Conservation (phyloP, 495 filamentous ascomycete species). For the Hypoxylon perforatum region DNA sequence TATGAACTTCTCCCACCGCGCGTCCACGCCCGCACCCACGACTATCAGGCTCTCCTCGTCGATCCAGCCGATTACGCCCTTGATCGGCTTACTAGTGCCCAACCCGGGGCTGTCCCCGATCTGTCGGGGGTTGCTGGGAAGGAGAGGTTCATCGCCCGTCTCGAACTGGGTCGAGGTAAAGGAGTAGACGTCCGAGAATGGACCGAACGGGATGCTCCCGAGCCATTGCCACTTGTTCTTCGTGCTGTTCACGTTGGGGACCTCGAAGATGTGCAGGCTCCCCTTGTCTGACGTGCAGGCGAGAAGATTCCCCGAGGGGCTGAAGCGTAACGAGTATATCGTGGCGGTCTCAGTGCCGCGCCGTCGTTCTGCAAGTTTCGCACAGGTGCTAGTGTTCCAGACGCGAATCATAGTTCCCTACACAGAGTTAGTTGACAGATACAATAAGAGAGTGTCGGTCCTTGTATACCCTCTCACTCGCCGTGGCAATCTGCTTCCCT, state of each 20-base stretch:
- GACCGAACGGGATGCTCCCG: conserved; percentile 80
- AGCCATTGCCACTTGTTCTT: conserved; percentile 85
- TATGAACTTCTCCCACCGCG: conserved; percentile 85
- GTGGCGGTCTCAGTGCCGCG: conserved; percentile 88
- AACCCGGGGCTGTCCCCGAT: conserved; percentile 49
- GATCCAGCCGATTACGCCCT: conserved; percentile 82
- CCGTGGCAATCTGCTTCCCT: conserved; percentile 86
- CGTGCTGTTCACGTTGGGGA: conserved; percentile 58
- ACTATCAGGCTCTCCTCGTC: conserved; percentile 75
- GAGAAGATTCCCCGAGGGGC: conserved; percentile 77
- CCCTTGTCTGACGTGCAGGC: conserved; percentile 98
- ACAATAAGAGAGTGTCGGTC: neutral
- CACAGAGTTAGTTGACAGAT: conserved; percentile 13
- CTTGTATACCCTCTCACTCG: conserved; percentile 78
- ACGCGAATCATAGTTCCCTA: conserved; percentile 90
- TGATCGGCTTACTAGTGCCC: conserved; percentile 68
- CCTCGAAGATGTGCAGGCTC: conserved; percentile 92
- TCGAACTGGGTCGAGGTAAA: conserved; percentile 80
- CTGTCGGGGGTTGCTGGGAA: conserved; percentile 46
- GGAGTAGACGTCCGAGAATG: conserved; percentile 89
- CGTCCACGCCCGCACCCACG: conserved; percentile 82
- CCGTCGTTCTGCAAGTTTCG: conserved; percentile 82
- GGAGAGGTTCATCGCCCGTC: conserved; percentile 74
- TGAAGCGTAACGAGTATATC: conserved; percentile 89
- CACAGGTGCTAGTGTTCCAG: conserved; percentile 79